Conservation (phyloP, 1,284 basidiomycete species). For the Athelia psychrophila region DNA sequence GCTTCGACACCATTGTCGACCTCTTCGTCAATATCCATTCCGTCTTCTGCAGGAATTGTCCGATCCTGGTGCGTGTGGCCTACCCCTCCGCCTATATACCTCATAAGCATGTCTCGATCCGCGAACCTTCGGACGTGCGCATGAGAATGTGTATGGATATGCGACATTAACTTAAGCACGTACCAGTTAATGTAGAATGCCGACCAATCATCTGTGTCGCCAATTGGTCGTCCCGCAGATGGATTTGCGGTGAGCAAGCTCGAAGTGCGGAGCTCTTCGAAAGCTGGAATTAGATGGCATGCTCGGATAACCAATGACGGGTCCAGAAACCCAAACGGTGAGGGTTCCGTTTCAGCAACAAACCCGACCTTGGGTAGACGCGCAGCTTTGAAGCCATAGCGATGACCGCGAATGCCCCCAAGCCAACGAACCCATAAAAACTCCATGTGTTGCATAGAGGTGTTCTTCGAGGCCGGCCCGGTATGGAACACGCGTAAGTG, state of each 20-base stretch:
- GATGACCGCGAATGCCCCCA: constrained; percentile 2
- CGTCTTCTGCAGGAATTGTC: not conserved
- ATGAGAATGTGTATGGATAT: not conserved
- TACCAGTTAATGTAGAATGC: constrained; percentile 16
- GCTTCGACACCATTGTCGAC: not conserved
- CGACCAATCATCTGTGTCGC: constrained; percentile 8
- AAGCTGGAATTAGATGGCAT: constrained; percentile 16
- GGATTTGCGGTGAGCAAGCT: not conserved
- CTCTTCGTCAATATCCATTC: not conserved
- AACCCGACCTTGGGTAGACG: constrained; percentile 13
- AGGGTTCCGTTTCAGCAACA: constrained; percentile 1
- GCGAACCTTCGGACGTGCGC: constrained; percentile 6
- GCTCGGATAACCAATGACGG: constrained; percentile 8
- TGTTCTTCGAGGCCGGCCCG: not conserved
- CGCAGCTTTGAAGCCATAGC: constrained; percentile 5
- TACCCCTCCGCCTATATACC: constrained; percentile 9
- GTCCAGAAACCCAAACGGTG: constrained; percentile 12
- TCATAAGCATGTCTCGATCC: constrained; percentile 10
- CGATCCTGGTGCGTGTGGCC: constrained; percentile 4
- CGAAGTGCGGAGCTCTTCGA: constrained; percentile 16
- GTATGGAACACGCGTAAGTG: constrained; percentile 23
- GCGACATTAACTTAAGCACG: constrained; percentile 1
- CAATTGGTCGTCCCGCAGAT: constrained; percentile 2
- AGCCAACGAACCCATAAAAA: constrained; percentile 13
- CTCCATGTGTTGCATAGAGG: not conserved